Base-by-base conservation (phyloP, 352 stramenopile genomes). In the Phytophthora citricola region DNA sequence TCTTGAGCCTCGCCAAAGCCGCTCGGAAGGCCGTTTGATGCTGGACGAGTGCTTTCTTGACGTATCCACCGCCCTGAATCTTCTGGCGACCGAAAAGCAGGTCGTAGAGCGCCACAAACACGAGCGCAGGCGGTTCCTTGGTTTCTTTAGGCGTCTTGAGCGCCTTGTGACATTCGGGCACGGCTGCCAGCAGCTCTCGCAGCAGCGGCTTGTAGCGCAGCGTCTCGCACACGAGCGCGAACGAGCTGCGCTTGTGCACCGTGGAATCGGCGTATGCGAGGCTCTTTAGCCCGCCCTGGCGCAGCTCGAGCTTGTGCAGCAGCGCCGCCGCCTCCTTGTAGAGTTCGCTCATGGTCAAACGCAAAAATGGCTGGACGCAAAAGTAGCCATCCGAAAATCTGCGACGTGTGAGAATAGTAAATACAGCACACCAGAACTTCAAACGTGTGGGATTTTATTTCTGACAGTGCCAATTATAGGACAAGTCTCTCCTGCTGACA, bases 141-240 rank as follows among this genome's bases (percentile, higher is more conserved):
- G 69, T 45, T 22, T 68, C 50, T 67, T 89, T 83, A 47, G 78
- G 54, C 61, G 78, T 88, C 54, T 89, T 89, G 22, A 93, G 73
- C 38, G 81, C 56, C 47, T 88, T 77, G 69, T 87, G 80, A 53
- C 87, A 89, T 51, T 88, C 72, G 7, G 87, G 87, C 62, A 94
- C 82, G 15, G 82, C 85, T 12, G 70, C 63, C 36, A 97, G 72
- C 54, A 96, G 66, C 50, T 90, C 58, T 8, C 76, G 70, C 39
- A 97, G 73, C 57, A 95, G 68, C 45, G 88, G 87, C 68, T 93
- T 94, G 73, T 93, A 94, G 26, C 89, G 87, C 62, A 97, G 73
- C 60, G 89, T 97, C 74, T 97, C 87, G 54, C 89, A 97, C 17
- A 95, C 89, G 22, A 97, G 75, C 60, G 87, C 88, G 63, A 94